phyloP scores from a whole-genome alignment of 164 flowering plant genomes.

The Liriodendron chinense region DNA sequence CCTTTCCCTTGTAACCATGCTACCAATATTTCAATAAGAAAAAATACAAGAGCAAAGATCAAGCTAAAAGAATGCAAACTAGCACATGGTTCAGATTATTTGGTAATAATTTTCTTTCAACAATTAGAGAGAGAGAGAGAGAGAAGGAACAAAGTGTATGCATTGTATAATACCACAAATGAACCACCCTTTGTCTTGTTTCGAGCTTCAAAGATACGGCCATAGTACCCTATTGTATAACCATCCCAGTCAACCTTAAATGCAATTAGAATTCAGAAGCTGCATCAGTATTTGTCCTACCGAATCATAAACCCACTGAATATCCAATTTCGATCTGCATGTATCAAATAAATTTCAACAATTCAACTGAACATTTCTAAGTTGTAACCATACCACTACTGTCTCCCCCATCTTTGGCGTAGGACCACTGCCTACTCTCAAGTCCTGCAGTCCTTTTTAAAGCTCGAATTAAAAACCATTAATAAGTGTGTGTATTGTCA shows the following conservation, averaged over 20 bases:
- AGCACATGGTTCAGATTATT: no score
- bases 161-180: conserved; percentile 57
- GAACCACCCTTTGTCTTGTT: conserved; percentile 98
- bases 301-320: conserved; percentile 6
- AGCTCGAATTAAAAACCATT: conserved; percentile 19
- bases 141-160: no score
- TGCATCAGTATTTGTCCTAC: conserved; percentile 10
- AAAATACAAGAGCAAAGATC: no score
- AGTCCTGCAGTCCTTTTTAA: conserved; percentile 59
- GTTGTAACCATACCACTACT: conserved; percentile 67
- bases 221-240: conserved; percentile 94
- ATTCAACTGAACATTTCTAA: background rate
- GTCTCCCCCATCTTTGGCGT: conserved; percentile 81
- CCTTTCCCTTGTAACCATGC: no score
- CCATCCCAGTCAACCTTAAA: conserved; percentile 96
- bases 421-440: conserved; percentile 78
- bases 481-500: background rate
- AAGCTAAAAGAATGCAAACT: no score
- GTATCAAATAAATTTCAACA: background rate
- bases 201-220: conserved; percentile 98
- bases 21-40: no score
- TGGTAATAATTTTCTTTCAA: background rate
- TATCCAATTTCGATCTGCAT: background rate
- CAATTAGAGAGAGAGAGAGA: background rate
- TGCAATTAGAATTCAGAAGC: conserved; percentile 12